These are phyloP conservation scores for Citrus unshiu DNA, from an alignment of 345 rosid genomes.

Conservation along the genomic window DNA sequence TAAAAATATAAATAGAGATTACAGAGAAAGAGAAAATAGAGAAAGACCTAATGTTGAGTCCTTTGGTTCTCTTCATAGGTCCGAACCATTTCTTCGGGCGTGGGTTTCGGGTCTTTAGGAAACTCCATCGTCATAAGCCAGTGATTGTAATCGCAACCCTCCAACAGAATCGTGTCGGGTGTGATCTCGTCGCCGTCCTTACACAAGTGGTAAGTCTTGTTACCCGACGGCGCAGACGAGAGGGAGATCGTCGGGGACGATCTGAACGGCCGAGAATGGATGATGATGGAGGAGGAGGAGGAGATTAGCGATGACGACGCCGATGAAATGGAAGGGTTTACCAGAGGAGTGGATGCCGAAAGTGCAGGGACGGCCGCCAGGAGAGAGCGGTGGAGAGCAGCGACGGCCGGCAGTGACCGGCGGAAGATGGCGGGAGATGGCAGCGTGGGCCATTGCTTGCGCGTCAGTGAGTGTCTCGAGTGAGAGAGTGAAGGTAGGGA, in stretches of 20 bases:
- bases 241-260: slow-evolving; percentile 28
- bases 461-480: background rate
- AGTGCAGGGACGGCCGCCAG: background rate
- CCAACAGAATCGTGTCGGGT: slow-evolving; percentile 64
- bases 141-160: slow-evolving; percentile 88
- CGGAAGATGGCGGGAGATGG: slow-evolving; percentile 42
- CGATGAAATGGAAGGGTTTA: background rate
- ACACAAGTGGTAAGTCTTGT: slow-evolving; percentile 30
- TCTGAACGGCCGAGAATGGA: slow-evolving; percentile 23
- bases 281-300: slow-evolving; percentile 10
- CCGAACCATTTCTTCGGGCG: slow-evolving; percentile 74
- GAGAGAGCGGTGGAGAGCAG: slow-evolving; percentile 28
- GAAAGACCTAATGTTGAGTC: slow-evolving; percentile 74
- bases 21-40: background rate
- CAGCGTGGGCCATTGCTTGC: slow-evolving; percentile 35
- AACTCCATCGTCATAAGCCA: slow-evolving; percentile 89
- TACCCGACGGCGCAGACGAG: slow-evolving; percentile 22
- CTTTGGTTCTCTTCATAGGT: slow-evolving; percentile 70
- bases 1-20: background rate
- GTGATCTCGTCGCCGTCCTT: slow-evolving; percentile 73
- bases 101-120: slow-evolving; percentile 45
- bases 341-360: background rate
- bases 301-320: slow-evolving; percentile 3
- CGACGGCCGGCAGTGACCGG: slow-evolving; percentile 36
- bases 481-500: background rate